Evolutionary conservation across 2,329 filamentous ascomycete species (phyloP), one percentile per base, ranked within the genome.

Genomic region (Coniochaeta prunicola): DNA sequence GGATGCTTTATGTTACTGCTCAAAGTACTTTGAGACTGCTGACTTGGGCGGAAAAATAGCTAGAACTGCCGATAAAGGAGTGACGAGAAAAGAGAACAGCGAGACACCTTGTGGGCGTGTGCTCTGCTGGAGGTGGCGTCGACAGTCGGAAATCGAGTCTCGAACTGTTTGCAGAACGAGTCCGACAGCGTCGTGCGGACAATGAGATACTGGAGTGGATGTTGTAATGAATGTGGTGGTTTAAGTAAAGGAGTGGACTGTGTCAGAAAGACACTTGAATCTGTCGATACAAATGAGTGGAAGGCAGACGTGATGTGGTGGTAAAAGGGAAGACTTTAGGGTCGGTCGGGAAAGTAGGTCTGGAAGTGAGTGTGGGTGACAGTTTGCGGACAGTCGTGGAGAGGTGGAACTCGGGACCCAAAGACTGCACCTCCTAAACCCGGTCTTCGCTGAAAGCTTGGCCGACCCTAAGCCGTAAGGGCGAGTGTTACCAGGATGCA

Each of bases 171-270:
- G 26, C 19, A n/a, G 24, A 19, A 50, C 45, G 45, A 50, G 45
- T 21, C n/a, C 24, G 30, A 34, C 26, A 33, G n/a, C 38, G 65
- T 61, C 62, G 59, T 65, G 61, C 61, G 38, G 61, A 57, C 48
- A 31, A 21, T 21, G 53, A 15, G 53, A 55, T 19, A 53, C 6
- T 33, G 53, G 17, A n/a, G 53, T 55, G 53, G 5, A 28, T 34
- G 7, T 24, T 34, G 53, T 36, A 61, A 59, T 50, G 40, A 34
- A 45, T 38, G 53, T 38, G 36, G 48, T 28, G 8, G 31, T 59
- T 53, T n/a, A 57, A 33, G 13, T 54, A 50, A 65, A 66, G 61
- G 64, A 64, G 58, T 59, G 60, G 33, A 45, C 61, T 64, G 57
- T 62, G 64, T 59, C 59, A 61, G 60, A 59, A 45, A 58, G 59